phyloP scores from a whole-genome alignment of 2,329 filamentous ascomycete genomes.

The Fusarium foetens region DNA sequence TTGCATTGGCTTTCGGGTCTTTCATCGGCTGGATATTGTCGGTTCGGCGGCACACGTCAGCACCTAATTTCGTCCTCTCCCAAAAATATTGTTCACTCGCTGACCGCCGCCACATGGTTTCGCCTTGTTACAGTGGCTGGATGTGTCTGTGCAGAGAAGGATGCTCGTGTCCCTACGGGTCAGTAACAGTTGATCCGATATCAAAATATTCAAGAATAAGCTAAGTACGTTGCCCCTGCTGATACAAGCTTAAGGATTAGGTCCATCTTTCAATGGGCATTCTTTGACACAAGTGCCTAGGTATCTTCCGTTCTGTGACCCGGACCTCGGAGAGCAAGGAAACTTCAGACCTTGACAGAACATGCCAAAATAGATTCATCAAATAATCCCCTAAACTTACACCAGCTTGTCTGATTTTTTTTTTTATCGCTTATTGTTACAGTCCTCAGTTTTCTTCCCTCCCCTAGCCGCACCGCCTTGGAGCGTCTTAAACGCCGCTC shows the following conservation, averaged over 20 bases:
- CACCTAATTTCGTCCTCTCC: slow-evolving; percentile 37
- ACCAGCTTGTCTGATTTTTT: not conserved
- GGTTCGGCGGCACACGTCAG: slow-evolving; percentile 38
- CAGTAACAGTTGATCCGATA: not conserved
- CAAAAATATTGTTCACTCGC: not conserved
- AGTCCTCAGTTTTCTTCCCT: not conserved
- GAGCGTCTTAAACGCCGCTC: not conserved
- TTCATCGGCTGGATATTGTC: slow-evolving; percentile 4
- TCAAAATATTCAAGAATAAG: not conserved
- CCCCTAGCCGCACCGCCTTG: not conserved
- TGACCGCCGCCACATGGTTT: slow-evolving; percentile 21
- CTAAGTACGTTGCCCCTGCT: not conserved
- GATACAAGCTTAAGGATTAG: not conserved
- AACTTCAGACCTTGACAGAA: not conserved
- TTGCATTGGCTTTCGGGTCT: slow-evolving; percentile 15
- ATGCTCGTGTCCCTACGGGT: not conserved
- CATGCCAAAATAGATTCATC: not conserved
- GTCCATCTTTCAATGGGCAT: not conserved
- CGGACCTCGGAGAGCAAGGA: not conserved
- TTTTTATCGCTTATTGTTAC: not conserved
- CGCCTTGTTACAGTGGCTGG: not conserved
- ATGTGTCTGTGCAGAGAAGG: slow-evolving; percentile 10
- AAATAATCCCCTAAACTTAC: not conserved
- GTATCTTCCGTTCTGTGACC: not conserved
- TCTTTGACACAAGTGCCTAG: not conserved